Evolutionary conservation across 441 rosid genomes (phyloP).

Genomic region (California macrophylla): DNA sequence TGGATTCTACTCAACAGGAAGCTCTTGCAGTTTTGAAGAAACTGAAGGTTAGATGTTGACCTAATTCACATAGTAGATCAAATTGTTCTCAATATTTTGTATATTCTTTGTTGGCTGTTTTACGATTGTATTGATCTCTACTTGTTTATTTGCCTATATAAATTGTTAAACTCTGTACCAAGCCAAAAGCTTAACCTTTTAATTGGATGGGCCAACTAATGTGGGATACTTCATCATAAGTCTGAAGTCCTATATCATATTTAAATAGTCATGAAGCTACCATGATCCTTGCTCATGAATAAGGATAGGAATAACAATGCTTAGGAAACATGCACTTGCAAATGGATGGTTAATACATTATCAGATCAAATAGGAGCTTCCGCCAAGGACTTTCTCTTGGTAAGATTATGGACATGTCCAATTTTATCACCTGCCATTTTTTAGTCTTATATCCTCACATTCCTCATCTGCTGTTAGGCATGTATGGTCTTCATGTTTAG

Average conservation of each 20-base stretch:
- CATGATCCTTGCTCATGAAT: not conserved
- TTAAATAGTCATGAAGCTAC: not conserved
- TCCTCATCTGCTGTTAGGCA: not conserved
- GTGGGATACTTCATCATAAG: not conserved
- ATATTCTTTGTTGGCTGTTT: conserved; percentile 10
- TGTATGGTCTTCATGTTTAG: not conserved
- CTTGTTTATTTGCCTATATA: not conserved
- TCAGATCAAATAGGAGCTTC: not conserved
- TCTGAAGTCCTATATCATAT: not conserved
- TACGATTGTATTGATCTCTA: not conserved
- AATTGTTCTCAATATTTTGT: not conserved
- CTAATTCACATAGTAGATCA: not conserved
- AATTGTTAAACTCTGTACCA: too few species aligned
- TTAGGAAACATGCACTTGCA: not conserved
- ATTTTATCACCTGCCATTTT: not conserved
- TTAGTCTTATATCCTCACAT: not conserved
- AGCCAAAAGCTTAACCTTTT: not conserved
- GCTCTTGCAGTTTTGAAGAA: conserved; percentile 57
- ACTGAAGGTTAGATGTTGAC: conserved; percentile 46
- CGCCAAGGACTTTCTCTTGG: not conserved
- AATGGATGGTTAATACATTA: not conserved
- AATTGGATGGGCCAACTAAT: not conserved
- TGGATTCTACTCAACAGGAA: conserved; percentile 72
- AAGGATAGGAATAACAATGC: not conserved
- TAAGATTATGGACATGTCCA: not conserved